phyloP scores from a whole-genome alignment of 352 stramenopile species.

The Phytophthora megakarya region DNA sequence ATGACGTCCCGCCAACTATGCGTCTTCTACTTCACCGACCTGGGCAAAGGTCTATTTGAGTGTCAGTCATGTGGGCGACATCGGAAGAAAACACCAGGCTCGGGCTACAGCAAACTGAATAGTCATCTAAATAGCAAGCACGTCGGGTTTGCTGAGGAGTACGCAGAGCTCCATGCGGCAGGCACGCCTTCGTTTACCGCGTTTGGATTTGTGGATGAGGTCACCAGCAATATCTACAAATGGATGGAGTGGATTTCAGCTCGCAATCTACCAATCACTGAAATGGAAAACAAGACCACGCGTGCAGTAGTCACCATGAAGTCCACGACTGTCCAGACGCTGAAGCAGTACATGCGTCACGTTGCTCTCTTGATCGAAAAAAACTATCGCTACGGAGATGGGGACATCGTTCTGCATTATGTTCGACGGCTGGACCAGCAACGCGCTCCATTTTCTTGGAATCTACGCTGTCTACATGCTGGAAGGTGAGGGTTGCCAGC shows the following conservation, averaged over 20 bases:
- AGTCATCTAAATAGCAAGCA: neutral
- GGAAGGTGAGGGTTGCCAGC: too few species aligned
- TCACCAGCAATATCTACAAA: slow-evolving; percentile 2
- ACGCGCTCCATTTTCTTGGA: neutral
- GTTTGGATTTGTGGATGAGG: neutral
- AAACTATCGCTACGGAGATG: neutral
- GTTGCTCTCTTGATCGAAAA: neutral
- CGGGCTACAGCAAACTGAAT: too few species aligned
- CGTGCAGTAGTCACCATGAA: neutral
- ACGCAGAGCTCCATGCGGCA: neutral
- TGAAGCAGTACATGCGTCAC: neutral
- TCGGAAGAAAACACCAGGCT: neutral
- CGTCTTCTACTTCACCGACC: neutral
- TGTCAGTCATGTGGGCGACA: neutral
- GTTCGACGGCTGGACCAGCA: neutral
- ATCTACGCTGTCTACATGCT: neutral
- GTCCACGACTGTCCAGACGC: neutral
- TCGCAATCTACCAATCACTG: neutral
- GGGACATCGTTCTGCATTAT: neutral
- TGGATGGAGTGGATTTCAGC: neutral
- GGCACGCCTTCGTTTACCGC: neutral
- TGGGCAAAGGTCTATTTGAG: neutral
- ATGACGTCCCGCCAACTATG: neutral
- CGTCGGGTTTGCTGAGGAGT: neutral
- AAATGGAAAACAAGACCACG: neutral